phyloP scores from a whole-genome alignment of 441 rosid species.

The Pelargonium exstipulatum region DNA sequence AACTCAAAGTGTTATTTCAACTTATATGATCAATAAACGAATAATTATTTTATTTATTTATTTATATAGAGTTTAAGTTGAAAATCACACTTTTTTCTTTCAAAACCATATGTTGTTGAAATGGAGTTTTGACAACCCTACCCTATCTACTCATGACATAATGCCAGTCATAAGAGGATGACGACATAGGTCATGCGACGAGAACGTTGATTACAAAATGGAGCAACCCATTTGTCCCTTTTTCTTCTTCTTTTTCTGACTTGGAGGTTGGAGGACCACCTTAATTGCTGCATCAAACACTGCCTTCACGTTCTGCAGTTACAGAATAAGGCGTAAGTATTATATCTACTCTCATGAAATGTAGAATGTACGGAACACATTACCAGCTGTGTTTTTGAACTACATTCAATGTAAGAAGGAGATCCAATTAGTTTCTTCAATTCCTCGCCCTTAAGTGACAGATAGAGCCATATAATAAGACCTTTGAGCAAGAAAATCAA shows the following conservation, averaged over 20 bases:
- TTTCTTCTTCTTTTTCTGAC: conserved; percentile 79
- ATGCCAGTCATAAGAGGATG: neutral
- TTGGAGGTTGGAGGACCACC: conserved; percentile 77
- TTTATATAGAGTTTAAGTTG: neutral
- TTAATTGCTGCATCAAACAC: conserved; percentile 71
- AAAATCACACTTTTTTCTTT: neutral
- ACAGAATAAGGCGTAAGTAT: neutral
- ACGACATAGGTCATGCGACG: conserved; percentile 17
- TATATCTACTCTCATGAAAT: neutral
- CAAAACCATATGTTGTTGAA: neutral
- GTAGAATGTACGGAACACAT: neutral
- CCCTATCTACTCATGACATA: neutral
- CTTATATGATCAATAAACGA: no score
- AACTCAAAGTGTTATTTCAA: neutral
- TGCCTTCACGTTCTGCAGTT: conserved; percentile 62
- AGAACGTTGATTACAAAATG: conserved; percentile 46
- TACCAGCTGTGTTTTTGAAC: conserved; percentile 1
- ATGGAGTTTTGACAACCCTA: neutral
- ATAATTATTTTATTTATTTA: neutral
- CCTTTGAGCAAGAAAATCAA: neutral
- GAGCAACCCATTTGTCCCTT: conserved; percentile 59
- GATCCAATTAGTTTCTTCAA: conserved; percentile 4
- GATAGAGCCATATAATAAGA: neutral
- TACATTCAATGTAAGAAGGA: neutral
- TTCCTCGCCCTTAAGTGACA: neutral